Evolutionary conservation across 768 basidiomycete genomes (phyloP).

Genomic region (Amanita brunnescens): DNA sequence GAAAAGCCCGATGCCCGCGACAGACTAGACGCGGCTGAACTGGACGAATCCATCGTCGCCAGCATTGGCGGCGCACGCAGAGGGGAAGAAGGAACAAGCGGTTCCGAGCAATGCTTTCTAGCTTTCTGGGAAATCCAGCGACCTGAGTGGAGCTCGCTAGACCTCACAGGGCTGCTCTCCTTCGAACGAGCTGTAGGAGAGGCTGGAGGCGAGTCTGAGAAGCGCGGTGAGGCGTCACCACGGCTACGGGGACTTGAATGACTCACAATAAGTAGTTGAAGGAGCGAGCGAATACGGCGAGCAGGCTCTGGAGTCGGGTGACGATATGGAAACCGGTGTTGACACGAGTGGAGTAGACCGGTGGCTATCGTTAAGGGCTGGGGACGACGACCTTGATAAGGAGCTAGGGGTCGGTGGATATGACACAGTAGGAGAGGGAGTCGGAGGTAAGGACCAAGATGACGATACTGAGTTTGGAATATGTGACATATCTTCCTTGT

Average conservation of each 20-base stretch:
- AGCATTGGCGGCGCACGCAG: not conserved
- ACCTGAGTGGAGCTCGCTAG: not conserved
- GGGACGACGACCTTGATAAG: not conserved
- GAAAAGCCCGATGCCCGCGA: not conserved
- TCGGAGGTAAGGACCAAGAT: not conserved
- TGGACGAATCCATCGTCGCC: not conserved
- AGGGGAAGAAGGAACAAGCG: not conserved
- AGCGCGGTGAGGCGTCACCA: not conserved
- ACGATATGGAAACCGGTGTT: not conserved
- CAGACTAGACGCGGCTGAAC: not conserved
- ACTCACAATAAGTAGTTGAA: not conserved
- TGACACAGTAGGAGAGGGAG: not conserved
- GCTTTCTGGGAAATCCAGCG: not conserved
- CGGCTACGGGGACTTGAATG: not conserved
- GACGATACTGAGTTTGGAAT: not conserved
- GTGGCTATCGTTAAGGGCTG: not conserved
- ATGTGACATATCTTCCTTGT: not conserved
- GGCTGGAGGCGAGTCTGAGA: not conserved
- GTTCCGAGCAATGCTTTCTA: not conserved
- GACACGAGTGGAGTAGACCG: not conserved
- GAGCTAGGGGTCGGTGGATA: not conserved
- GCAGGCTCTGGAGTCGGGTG: not conserved
- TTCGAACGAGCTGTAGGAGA: not conserved
- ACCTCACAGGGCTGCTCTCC: not conserved
- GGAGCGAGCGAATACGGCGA: not conserved